These are phyloP conservation scores for Diphasiastrum complanatum DNA, from an alignment of 83 land plant species.

Conservation along the genomic window DNA sequence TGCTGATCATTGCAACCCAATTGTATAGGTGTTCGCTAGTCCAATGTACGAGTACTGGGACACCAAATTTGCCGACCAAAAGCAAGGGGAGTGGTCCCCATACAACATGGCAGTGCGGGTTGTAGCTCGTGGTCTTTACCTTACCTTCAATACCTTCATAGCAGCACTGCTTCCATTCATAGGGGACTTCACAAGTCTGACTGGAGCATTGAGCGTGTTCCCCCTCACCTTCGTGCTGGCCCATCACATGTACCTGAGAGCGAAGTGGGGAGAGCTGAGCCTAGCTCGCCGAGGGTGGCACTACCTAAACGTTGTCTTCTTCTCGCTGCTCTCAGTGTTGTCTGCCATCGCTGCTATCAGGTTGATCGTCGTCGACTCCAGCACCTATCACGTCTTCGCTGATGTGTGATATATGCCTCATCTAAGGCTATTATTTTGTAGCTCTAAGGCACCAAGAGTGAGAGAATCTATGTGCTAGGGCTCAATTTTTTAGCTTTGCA, in stretches of 20 bases:
- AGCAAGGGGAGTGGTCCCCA: background rate
- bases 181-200: slow-evolving; percentile 39
- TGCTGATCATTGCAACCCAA: background rate
- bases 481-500: too few relatives aligned
- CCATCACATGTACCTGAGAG: slow-evolving; percentile 12
- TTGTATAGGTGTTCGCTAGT: slow-evolving; percentile 7
- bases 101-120: background rate
- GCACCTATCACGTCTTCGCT: slow-evolving; percentile 30
- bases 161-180: slow-evolving; percentile 22
- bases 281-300: slow-evolving; percentile 23
- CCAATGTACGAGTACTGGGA: slow-evolving; percentile 16
- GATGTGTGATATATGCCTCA: too few relatives aligned
- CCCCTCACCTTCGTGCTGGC: slow-evolving; percentile 35
- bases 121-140: background rate
- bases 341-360: slow-evolving; percentile 26
- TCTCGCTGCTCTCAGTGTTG: slow-evolving; percentile 18
- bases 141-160: background rate
- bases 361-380: slow-evolving; percentile 24
- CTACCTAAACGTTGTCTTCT: slow-evolving; percentile 23
- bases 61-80: background rate
- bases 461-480: too few relatives aligned
- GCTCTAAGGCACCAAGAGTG: too few relatives aligned
- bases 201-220: slow-evolving; percentile 34
- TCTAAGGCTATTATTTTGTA: too few relatives aligned
- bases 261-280: slow-evolving; percentile 11